Conservation (phyloP, 2,329 filamentous ascomycete species). For the Ophiostoma ips region DNA sequence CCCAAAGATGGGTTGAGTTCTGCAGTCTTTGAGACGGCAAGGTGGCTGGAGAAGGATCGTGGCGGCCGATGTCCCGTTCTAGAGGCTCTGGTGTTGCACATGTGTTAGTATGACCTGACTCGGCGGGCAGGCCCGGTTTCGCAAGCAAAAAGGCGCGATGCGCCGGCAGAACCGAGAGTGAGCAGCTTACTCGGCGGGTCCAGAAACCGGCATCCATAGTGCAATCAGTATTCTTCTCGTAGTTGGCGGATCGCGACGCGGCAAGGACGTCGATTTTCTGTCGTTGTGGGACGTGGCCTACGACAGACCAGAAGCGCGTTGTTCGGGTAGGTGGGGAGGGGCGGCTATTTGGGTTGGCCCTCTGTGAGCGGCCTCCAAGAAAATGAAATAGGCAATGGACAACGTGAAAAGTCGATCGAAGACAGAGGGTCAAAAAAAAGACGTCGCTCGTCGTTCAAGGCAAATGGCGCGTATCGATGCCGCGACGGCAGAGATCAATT, state of each 20-base stretch:
- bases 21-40: background rate
- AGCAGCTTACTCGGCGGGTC: conserved; percentile 5
- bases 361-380: too few species aligned
- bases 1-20: too few species aligned
- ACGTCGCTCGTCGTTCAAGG: background rate
- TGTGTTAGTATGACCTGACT: background rate
- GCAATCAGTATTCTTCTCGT: conserved; percentile 1
- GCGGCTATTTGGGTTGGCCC: background rate
- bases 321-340: background rate
- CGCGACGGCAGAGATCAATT: background rate
- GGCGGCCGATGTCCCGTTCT: conserved; percentile 6
- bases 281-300: background rate
- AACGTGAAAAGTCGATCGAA: background rate
- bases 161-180: background rate
- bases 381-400: background rate
- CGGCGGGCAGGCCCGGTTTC: background rate
- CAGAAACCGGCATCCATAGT: conserved; percentile 9
- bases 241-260: conserved; percentile 2
- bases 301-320: background rate
- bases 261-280: background rate
- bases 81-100: conserved; percentile 6
- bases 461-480: background rate
- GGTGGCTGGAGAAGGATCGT: background rate
- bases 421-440: background rate
- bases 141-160: background rate